phyloP scores from a whole-genome alignment of 345 rosid genomes.

The Brassica incana region DNA sequence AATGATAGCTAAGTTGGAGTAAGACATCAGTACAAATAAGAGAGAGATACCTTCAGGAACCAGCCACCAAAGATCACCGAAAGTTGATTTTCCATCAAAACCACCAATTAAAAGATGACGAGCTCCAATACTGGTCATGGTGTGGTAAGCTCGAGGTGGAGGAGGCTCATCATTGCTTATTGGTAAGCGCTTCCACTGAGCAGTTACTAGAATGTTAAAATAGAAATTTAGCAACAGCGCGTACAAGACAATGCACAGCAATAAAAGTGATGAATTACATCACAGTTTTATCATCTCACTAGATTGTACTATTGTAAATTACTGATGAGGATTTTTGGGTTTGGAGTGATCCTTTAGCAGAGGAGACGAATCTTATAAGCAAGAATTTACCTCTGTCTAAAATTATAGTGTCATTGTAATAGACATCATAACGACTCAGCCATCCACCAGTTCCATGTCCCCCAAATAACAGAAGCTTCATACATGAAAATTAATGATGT shows the following conservation, averaged over 20 bases:
- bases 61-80: slow-evolving; percentile 95
- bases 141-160: slow-evolving; percentile 92
- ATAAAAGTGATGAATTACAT: background rate
- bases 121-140: slow-evolving; percentile 71
- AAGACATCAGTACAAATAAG: background rate
- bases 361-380: background rate
- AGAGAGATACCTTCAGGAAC: slow-evolving; percentile 67
- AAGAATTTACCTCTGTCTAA: slow-evolving; percentile 73
- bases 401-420: slow-evolving; percentile 79
- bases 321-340: too few species aligned
- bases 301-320: slow-evolving; percentile 9
- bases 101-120: slow-evolving; percentile 90
- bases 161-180: slow-evolving; percentile 75
- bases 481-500: slow-evolving; percentile 5
- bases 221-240: background rate
- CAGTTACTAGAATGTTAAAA: slow-evolving; percentile 61
- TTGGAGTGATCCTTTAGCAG: too few species aligned
- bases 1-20: slow-evolving; percentile 1
- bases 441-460: slow-evolving; percentile 99
- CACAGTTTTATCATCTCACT: slow-evolving; percentile 15
- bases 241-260: background rate
- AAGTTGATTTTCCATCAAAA: slow-evolving; percentile 89
- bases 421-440: slow-evolving; percentile 95
- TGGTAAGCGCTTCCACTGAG: slow-evolving; percentile 88
- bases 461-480: slow-evolving; percentile 93